Evolutionary conservation across 2,329 filamentous ascomycete genomes (phyloP).

Genomic region (Chaetomium sp.): DNA sequence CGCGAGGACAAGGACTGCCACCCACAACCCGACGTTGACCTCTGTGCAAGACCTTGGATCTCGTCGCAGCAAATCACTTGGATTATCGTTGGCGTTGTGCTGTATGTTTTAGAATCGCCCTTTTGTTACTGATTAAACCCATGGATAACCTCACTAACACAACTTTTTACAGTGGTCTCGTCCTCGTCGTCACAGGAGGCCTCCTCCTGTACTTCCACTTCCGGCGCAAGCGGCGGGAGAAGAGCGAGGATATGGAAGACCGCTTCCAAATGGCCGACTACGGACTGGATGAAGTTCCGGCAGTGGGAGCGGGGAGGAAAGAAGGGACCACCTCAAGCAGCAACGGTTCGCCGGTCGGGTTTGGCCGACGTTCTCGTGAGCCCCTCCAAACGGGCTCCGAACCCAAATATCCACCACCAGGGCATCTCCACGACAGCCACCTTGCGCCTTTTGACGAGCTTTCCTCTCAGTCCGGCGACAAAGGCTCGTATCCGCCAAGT

Average conservation of each 20-base stretch:
- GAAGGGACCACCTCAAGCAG: slow-evolving; percentile 7
- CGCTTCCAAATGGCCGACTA: slow-evolving; percentile 21
- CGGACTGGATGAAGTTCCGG: slow-evolving; percentile 18
- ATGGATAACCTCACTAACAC: background rate
- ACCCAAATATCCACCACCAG: slow-evolving; percentile 1
- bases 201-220: slow-evolving; percentile 20
- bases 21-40: slow-evolving; percentile 12
- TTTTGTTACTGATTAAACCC: background rate
- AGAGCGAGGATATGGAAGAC: slow-evolving; percentile 20
- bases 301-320: background rate
- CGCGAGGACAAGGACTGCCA: slow-evolving; percentile 16
- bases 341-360: slow-evolving; percentile 9
- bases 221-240: slow-evolving; percentile 16
- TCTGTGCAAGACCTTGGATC: slow-evolving; percentile 21
- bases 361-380: slow-evolving; percentile 13
- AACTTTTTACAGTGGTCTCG: slow-evolving; percentile 9
- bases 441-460: slow-evolving; percentile 13
- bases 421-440: slow-evolving; percentile 10
- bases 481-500: slow-evolving; percentile 2
- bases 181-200: slow-evolving; percentile 11
- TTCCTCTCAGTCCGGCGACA: background rate
- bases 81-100: slow-evolving; percentile 19
- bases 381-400: slow-evolving; percentile 12
- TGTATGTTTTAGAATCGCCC: slow-evolving; percentile 12
- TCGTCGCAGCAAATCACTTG: slow-evolving; percentile 17